These are phyloP conservation scores for Pelargonium cotyledonis DNA, from an alignment of 441 rosid species.

Conservation along the genomic window DNA sequence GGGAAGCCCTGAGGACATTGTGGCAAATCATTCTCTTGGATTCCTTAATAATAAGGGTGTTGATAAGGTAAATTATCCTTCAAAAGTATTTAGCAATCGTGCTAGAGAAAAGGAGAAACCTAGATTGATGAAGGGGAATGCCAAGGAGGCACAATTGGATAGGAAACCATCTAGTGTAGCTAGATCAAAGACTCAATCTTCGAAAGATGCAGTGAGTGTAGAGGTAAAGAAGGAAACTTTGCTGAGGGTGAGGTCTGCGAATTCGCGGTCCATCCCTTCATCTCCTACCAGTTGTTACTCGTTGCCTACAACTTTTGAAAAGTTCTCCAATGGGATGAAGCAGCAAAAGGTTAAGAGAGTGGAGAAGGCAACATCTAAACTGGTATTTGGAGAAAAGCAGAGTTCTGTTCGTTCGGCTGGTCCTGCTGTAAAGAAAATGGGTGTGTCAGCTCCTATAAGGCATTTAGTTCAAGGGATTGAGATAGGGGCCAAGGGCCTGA, in stretches of 20 bases:
- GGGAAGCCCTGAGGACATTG: constrained; percentile 92
- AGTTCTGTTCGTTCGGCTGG: constrained; percentile 44
- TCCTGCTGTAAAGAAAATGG: constrained; percentile 46
- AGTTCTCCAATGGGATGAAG: constrained; percentile 71
- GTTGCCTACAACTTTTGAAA: constrained; percentile 75
- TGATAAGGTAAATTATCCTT: not conserved
- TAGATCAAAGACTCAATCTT: constrained; percentile 57
- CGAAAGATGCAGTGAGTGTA: constrained; percentile 33
- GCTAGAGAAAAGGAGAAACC: not conserved
- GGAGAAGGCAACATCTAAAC: constrained; percentile 46
- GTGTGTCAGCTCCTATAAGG: constrained; percentile 36
- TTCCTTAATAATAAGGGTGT: constrained; percentile 34
- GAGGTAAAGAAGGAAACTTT: constrained; percentile 57
- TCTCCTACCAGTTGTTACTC: constrained; percentile 89
- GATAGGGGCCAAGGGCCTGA: constrained; percentile 75
- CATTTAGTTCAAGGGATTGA: constrained; percentile 68
- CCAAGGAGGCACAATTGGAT: constrained; percentile 27
- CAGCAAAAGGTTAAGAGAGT: constrained; percentile 53
- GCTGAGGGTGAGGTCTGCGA: constrained; percentile 44
- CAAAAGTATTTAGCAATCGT: not conserved
- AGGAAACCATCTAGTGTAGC: constrained; percentile 19
- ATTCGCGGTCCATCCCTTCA: constrained; percentile 71
- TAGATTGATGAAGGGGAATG: constrained; percentile 28
- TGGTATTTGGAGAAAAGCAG: constrained; percentile 40
- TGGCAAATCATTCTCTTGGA: constrained; percentile 65